A percentile compares a stretch with the other conserved stretches of the same genome.
Conservation (phyloP, 345 rosid genomes). For the Dipteronia sinensis region DNA sequence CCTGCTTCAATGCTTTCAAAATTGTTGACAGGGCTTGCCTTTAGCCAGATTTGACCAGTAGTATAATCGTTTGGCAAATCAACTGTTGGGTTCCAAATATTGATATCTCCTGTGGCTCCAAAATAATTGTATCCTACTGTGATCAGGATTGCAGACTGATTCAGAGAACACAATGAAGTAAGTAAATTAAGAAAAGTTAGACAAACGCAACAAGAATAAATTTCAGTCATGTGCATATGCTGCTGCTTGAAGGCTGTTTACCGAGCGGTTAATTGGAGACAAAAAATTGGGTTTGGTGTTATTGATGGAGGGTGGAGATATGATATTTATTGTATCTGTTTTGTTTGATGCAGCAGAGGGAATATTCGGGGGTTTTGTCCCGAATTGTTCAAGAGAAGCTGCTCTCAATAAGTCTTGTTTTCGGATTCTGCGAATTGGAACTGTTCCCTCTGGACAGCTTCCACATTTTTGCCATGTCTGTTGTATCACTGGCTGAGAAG, state of each 20-base stretch:
- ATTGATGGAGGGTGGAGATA: background rate
- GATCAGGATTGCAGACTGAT: conserved; percentile 33
- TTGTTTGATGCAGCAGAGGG: background rate
- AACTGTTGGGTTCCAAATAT: conserved; percentile 49
- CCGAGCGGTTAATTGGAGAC: conserved; percentile 30
- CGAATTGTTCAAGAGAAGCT: conserved; percentile 30
- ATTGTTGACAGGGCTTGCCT: conserved; percentile 24
- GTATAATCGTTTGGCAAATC: conserved; percentile 34
- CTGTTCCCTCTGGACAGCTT: no score
- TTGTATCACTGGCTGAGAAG: no score
- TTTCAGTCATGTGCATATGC: no score
- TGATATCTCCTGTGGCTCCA: conserved; percentile 47
- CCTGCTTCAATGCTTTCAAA: conserved; percentile 51
- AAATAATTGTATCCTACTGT: conserved; percentile 36
- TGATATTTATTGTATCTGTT: conserved; percentile 1
- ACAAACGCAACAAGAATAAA: background rate
- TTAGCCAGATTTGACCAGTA: conserved; percentile 49
- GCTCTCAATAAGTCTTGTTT: no score
- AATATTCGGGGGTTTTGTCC: conserved; percentile 28
- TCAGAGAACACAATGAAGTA: background rate
- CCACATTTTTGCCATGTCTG: no score
- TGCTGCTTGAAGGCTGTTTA: conserved; percentile 16
- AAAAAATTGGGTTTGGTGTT: background rate
- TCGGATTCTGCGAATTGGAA: no score
- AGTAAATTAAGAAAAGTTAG: background rate